Percentiles rank a stretch among this genome's conserved stretches.
These are phyloP conservation scores for Chaetoceros muelleri DNA, from an alignment of 108 stramenopile species.

Conservation along the genomic window DNA sequence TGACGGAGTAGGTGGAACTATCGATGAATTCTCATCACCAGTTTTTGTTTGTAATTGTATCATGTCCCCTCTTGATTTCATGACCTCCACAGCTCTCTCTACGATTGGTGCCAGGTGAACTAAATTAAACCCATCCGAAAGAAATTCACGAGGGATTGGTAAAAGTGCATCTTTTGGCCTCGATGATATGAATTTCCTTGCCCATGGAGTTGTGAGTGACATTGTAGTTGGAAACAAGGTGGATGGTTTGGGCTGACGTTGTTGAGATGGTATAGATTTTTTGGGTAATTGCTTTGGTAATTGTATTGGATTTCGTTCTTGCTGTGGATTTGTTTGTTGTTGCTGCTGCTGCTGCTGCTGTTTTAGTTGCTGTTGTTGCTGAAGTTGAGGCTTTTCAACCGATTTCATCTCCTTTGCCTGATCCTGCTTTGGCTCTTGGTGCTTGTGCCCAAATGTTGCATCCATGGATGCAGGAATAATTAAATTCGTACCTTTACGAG, in stretches of 20 bases:
- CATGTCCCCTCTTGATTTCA: neutral
- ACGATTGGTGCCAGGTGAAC: conserved; percentile 39
- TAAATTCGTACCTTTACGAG: no score
- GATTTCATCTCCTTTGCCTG: neutral
- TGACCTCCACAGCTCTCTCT: conserved; percentile 18
- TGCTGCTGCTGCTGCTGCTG: neutral
- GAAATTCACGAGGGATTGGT: conserved; percentile 40
- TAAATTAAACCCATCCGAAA: conserved; percentile 43
- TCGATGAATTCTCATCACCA: neutral
- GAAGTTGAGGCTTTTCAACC: neutral
- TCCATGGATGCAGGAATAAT: no score
- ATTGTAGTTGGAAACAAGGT: neutral
- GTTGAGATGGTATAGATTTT: neutral
- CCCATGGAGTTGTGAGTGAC: conserved; percentile 26
- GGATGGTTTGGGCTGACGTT: neutral
- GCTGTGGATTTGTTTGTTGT: neutral
- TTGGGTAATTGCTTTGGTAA: neutral
- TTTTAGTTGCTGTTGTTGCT: conserved; percentile 1
- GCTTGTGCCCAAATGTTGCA: no score
- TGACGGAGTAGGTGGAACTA: neutral
- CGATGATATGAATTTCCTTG: conserved; percentile 5
- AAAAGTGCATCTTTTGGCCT: conserved; percentile 26
- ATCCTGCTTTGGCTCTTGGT: no score
- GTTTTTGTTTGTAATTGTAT: neutral
- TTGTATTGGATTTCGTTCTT: neutral